Evolutionary conservation across 1,284 basidiomycete species (phyloP), one percentile per base, ranked within the genome.

Genomic region (Puccinia novopanici): DNA sequence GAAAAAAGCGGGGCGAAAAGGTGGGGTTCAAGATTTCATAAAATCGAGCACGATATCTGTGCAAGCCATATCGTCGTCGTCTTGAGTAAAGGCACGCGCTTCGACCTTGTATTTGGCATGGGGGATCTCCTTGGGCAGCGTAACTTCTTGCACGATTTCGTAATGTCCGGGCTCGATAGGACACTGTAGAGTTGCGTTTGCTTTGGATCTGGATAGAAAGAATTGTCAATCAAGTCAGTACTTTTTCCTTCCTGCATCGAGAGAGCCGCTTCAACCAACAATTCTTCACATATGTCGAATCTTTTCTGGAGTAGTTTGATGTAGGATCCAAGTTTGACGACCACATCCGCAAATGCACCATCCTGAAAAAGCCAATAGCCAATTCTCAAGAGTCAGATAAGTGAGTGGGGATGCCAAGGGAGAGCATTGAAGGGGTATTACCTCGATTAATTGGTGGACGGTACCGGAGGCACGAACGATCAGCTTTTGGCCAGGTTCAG

Each of bases 251-350:
- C 17, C 50, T 52, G 6, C 15, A 45, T 52, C 50, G 55, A 57
- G 27, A 57, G 55, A 27, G 55, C 6, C 55, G 27, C n/a, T 19
- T 6, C 17, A 6, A 90, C 93, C 85, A 87, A 95, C 93, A 94
- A 93, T 87, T 97, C 94, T 81, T 95, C 89, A 85, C 95, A 97
- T 70, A 96, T 86, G 83, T 97, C 93, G 83, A 97, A 95, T 24
- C 85, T 86, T 87, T 93, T 95, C 68, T 89, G 87, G 27, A 97
- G 86, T 13, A 97, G 85, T 88, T 93, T 95, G 86, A 97, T 90
- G 50, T 63, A 77, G 22, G 92, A 87, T 42, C 95, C 95, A 55
- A 97, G 88, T 86, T 96, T 97, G 82, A 97, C 94, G 0, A 87
- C 87, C 2, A 97, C 93, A 83, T 95, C 90, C 13, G 92, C 94